Conservation (phyloP, 2,329 filamentous ascomycete species). For the Calonectria honghensis region DNA sequence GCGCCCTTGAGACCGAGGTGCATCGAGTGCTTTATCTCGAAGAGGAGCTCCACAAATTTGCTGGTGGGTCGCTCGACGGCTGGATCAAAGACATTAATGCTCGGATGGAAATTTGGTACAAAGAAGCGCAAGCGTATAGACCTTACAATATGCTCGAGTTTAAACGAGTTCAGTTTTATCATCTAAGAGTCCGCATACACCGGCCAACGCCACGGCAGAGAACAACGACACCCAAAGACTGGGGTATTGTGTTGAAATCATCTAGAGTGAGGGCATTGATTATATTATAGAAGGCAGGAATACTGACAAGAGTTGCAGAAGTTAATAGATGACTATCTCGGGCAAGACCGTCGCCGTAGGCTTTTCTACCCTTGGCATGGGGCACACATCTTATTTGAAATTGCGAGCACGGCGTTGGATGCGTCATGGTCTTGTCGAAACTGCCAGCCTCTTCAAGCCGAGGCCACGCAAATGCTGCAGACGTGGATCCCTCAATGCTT, state of each 20-base stretch:
- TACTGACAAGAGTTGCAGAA: background rate
- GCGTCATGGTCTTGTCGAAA: constrained; percentile 11
- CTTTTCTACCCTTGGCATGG: constrained; percentile 25
- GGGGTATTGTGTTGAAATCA: constrained; percentile 11
- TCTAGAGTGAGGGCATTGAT: background rate
- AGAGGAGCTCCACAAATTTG: constrained; percentile 17
- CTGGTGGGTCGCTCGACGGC: background rate
- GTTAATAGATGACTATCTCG: constrained; percentile 21
- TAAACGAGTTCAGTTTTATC: constrained; percentile 13
- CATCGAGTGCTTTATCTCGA: constrained; percentile 20
- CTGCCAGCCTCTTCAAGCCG: background rate
- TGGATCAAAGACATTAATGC: constrained; percentile 7
- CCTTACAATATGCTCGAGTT: constrained; percentile 23
- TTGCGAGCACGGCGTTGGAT: constrained; percentile 1
- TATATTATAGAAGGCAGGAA: background rate
- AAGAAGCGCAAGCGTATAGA: constrained; percentile 12
- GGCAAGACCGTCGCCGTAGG: constrained; percentile 2
- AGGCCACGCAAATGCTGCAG: constrained; percentile 13
- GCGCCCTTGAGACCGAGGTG: background rate
- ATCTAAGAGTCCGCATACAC: constrained; percentile 1
- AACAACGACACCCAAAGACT: background rate
- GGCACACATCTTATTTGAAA: constrained; percentile 5
- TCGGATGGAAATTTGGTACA: constrained; percentile 22
- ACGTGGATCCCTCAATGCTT: constrained; percentile 20
- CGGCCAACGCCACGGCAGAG: constrained; percentile 4